A percentile compares a stretch with the other conserved stretches of the same genome.
These are phyloP conservation scores for Rhizopogon sp. DNA, from an alignment of 768 basidiomycete genomes.

Conservation along the genomic window DNA sequence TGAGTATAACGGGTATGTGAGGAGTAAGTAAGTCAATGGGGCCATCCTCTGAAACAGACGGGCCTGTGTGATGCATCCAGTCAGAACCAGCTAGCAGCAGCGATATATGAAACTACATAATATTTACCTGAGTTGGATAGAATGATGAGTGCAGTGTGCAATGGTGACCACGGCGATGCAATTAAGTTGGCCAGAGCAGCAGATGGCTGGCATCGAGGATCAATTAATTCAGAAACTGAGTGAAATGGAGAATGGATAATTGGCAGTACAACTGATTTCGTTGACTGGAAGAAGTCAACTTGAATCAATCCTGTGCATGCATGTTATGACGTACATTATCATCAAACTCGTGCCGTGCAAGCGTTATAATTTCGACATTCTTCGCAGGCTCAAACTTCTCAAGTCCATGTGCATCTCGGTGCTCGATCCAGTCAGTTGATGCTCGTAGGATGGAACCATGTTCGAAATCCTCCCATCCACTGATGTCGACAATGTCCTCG, in stretches of 20 bases:
- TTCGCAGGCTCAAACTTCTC: constrained; percentile 61
- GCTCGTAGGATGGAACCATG: constrained; percentile 45
- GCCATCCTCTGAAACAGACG: constrained; percentile 32
- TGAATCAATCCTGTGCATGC: background rate
- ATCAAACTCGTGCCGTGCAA: constrained; percentile 39
- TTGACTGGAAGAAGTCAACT: constrained; percentile 16
- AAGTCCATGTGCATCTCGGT: constrained; percentile 56
- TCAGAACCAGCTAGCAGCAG: constrained; percentile 3
- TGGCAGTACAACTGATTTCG: constrained; percentile 28
- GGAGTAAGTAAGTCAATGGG: constrained; percentile 46
- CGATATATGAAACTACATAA: background rate
- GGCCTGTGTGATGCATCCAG: constrained; percentile 16
- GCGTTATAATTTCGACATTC: constrained; percentile 58
- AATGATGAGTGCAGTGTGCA: constrained; percentile 59
- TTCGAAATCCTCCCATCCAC: constrained; percentile 48
- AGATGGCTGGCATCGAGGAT: constrained; percentile 49
- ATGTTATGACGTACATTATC: constrained; percentile 37
- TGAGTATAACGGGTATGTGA: constrained; percentile 53
- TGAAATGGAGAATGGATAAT: constrained; percentile 55
- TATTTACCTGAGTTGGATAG: constrained; percentile 44
- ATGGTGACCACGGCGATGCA: constrained; percentile 50
- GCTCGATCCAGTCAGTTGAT: constrained; percentile 72
- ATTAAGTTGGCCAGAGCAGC: constrained; percentile 46
- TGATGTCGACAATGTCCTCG: constrained; percentile 62
- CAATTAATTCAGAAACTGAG: constrained; percentile 46